phyloP scores from a whole-genome alignment of 192 early-diverging fungal genomes.

The Rhizophagus clarus region DNA sequence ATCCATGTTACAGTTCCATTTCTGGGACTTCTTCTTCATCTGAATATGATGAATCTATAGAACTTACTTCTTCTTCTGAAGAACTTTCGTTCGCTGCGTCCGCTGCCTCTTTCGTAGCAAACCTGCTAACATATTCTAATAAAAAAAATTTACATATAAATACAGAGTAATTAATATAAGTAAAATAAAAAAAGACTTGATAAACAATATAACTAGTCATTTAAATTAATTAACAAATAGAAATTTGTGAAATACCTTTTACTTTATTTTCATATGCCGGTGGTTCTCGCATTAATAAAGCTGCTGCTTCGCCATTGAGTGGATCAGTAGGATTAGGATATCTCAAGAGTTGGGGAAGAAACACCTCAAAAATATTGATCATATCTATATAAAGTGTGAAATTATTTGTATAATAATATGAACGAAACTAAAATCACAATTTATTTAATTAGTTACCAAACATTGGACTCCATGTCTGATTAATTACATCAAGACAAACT shows the following conservation, averaged over 20 bases:
- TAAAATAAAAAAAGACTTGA: neutral
- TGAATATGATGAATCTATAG: conserved; percentile 75
- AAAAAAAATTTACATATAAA: conserved; percentile 1
- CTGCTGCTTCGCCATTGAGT: conserved; percentile 97
- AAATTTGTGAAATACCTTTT: conserved; percentile 61
- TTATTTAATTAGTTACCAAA: conserved; percentile 65
- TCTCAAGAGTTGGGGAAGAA: conserved; percentile 94
- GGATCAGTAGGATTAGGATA: conserved; percentile 99
- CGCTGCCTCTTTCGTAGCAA: conserved; percentile 85
- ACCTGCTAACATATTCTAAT: conserved; percentile 78
- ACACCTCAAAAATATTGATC: conserved; percentile 99
- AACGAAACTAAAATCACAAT: neutral
- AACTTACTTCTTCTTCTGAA: conserved; percentile 76
- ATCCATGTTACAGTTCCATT: conserved; percentile 68
- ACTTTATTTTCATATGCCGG: conserved; percentile 90
- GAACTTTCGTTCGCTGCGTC: conserved; percentile 72
- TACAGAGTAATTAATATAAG: neutral
- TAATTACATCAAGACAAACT: conserved; percentile 99
- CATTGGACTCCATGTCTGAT: conserved; percentile 99
- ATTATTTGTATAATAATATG: neutral
- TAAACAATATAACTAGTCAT: no score
- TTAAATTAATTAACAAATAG: no score
- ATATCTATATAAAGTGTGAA: conserved; percentile 66
- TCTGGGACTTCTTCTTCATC: conserved; percentile 82
- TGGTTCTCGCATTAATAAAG: conserved; percentile 94